These are phyloP conservation scores for Claviceps digitariae DNA, from an alignment of 2,329 filamentous ascomycete genomes.

Conservation along the genomic window DNA sequence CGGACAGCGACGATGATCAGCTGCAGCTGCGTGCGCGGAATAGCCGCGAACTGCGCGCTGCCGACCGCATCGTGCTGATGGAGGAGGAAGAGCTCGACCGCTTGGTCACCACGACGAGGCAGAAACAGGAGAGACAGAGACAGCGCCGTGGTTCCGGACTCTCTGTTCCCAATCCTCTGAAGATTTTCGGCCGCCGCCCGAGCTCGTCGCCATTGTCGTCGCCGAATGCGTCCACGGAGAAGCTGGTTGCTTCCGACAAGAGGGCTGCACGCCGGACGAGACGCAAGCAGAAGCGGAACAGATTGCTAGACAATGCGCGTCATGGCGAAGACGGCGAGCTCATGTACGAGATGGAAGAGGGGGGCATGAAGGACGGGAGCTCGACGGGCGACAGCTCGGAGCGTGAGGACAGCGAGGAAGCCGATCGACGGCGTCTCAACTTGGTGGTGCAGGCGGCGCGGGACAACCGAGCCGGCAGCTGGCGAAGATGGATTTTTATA, in stretches of 20 bases:
- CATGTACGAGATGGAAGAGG: conserved; percentile 87
- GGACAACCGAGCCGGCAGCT: conserved; percentile 35
- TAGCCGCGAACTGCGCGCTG: conserved; percentile 54
- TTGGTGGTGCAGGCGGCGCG: conserved; percentile 33
- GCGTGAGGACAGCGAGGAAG: conserved; percentile 43
- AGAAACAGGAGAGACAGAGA: conserved; percentile 28
- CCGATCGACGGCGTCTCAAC: conserved; percentile 39
- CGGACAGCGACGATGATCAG: conserved; percentile 63
- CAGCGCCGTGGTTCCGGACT: conserved; percentile 36
- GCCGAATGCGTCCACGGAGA: conserved; percentile 32
- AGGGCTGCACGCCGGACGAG: conserved; percentile 34
- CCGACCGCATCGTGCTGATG: conserved; percentile 57
- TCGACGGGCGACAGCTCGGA: conserved; percentile 49
- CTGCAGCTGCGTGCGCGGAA: conserved; percentile 51
- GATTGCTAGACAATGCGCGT: conserved; percentile 36
- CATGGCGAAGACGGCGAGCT: conserved; percentile 59
- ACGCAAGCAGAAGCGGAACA: conserved; percentile 39
- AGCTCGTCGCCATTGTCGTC: conserved; percentile 22
- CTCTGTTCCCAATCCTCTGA: conserved; percentile 35
- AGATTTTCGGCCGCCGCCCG: conserved; percentile 26
- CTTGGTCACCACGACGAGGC: conserved; percentile 40
- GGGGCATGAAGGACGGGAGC: conserved; percentile 54
- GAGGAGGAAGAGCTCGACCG: conserved; percentile 62
- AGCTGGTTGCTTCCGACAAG: conserved; percentile 33
- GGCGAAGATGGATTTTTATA: conserved; percentile 40